Base-by-base conservation (phyloP, 2,329 filamentous ascomycete species). In the Aspergillus clavatus region DNA sequence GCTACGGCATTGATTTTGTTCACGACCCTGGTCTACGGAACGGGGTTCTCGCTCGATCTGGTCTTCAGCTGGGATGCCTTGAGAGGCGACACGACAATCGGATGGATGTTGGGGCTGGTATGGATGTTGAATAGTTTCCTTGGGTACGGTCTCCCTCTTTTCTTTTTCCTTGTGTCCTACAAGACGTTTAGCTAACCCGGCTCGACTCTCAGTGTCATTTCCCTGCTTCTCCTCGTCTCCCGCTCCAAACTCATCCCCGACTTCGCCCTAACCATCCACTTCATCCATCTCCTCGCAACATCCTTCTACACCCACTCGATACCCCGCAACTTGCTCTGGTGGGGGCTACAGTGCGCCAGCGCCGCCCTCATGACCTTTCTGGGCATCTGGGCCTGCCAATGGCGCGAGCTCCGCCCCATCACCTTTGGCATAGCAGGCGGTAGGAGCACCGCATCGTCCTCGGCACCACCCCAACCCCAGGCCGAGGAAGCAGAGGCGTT, bases 161-260 rank as follows among this genome's bases (percentile, higher is more conserved):
- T n/a, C n/a, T n/a, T n/a, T n/a, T n/a, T n/a, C 50, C 61, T 44
- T 23, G 42, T 40, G 12, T 38, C 12, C 12, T 36, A 7, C 16
- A 24, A 23, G 22, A 35, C 11, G 19, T 11, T 38, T 40, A n/a
- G 29, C 39, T 36, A n/a, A 46, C 24, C 11, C 31, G 10, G 21
- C 16, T n/a, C 31, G 5, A n/a, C 23, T 21, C 23, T 8, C 61
- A 97, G 91, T 63, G 82, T 88, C 33, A 81, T 94, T 47, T 86
- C 89, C 33, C 84, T 96, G 46, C 81, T 95, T 40, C 71, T 91
- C 43, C 75, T 97, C 46, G 82, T 98, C 55, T 83, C 85, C 16
- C 88, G 93, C 51, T 93, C 86, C 38, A 97, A 97, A 68, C 85
- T 97, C 49, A 87, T 97, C 40, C 89, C 89, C 55, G 93, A 98